phyloP scores from a whole-genome alignment of 768 basidiomycete genomes.

The Tephrocybe sp. region DNA sequence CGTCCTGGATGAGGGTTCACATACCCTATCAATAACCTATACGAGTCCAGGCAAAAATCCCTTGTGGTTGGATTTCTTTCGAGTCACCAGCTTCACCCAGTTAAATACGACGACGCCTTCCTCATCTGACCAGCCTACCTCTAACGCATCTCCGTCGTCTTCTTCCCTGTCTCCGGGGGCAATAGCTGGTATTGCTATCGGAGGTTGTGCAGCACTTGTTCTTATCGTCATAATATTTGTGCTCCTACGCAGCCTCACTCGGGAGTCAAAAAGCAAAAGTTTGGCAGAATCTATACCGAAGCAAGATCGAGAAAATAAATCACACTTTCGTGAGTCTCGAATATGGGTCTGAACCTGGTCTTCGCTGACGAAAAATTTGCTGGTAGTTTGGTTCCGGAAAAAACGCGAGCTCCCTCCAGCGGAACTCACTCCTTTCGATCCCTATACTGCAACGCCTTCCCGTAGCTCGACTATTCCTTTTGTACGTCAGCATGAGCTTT shows the following conservation, averaged over 20 bases:
- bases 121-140: background rate
- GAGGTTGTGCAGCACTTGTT: constrained; percentile 2
- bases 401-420: background rate
- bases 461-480: background rate
- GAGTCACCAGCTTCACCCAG: background rate
- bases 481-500: background rate
- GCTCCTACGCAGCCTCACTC: background rate
- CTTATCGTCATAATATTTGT: constrained; percentile 5
- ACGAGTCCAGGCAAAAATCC: constrained; percentile 1
- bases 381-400: background rate
- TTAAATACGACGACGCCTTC: background rate
- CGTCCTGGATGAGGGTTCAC: background rate
- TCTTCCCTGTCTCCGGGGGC: background rate
- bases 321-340: background rate
- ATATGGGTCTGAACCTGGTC: too few species aligned
- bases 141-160: background rate
- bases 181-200: constrained; percentile 9
- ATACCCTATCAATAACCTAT: constrained; percentile 5
- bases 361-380: too few species aligned
- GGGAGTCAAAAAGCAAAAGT: background rate
- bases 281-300: too few species aligned
- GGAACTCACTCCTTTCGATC: background rate
- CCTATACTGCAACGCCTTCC: background rate
- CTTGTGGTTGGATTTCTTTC: constrained; percentile 10
- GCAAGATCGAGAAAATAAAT: background rate